Evolutionary conservation across 2,329 filamentous ascomycete genomes (phyloP).

Genomic region (Arthrobotrys conoides): DNA sequence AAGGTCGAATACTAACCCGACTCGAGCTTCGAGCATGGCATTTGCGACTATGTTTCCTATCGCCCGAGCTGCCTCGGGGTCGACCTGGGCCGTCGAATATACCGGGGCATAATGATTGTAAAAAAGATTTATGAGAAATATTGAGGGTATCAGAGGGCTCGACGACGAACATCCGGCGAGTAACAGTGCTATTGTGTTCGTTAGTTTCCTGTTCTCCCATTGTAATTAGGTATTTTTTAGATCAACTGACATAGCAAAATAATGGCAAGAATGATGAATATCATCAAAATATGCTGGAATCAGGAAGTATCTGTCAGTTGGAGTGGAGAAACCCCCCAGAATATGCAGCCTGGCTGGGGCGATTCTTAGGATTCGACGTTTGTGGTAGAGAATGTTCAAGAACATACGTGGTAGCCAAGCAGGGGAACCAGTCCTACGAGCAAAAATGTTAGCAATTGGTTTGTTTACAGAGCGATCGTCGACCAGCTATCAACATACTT

Average conservation of each 20-base stretch:
- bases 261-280: slow-evolving; percentile 91
- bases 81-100: slow-evolving; percentile 88
- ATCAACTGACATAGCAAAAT: slow-evolving; percentile 88
- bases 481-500: slow-evolving; percentile 24
- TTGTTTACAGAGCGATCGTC: background rate
- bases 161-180: slow-evolving; percentile 97
- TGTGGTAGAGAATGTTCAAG: background rate
- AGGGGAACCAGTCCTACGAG: slow-evolving; percentile 76
- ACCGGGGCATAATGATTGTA: slow-evolving; percentile 87
- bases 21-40: slow-evolving; percentile 87
- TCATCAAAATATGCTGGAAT: slow-evolving; percentile 86
- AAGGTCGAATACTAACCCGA: slow-evolving; percentile 71
- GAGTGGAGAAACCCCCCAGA: background rate
- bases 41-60: slow-evolving; percentile 90
- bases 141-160: slow-evolving; percentile 91
- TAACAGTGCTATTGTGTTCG: slow-evolving; percentile 77
- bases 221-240: slow-evolving; percentile 2
- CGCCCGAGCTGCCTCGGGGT: slow-evolving; percentile 86
- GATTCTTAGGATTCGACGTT: background rate
- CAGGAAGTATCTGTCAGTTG: slow-evolving; percentile 1
- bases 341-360: background rate
- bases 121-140: slow-evolving; percentile 98
- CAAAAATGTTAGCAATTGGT: slow-evolving; percentile 1
- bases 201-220: slow-evolving; percentile 32
- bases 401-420: slow-evolving; percentile 74